Evolutionary conservation across 2,329 filamentous ascomycete genomes (phyloP).

Genomic region (Clonostachys chloroleuca): DNA sequence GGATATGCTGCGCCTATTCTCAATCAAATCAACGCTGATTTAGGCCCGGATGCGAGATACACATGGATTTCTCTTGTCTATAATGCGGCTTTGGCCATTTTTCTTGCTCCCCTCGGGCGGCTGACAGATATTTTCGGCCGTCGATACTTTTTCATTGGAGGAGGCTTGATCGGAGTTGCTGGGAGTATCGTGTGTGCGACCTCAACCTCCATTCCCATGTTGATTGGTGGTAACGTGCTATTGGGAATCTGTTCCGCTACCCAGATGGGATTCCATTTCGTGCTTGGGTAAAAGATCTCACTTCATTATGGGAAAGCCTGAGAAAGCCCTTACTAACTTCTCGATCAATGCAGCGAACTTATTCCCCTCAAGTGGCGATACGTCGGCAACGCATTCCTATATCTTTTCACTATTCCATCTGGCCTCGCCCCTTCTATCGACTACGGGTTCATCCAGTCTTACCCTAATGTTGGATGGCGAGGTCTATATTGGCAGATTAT

Average conservation of each 20-base stretch:
- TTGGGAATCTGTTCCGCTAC: constrained; percentile 7
- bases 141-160: constrained; percentile 23
- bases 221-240: constrained; percentile 9
- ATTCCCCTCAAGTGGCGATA: constrained; percentile 10
- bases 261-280: constrained; percentile 9
- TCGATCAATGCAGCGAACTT: constrained; percentile 4
- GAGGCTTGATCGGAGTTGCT: constrained; percentile 4
- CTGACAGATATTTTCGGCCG: constrained; percentile 29
- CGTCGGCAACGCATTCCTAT: constrained; percentile 4
- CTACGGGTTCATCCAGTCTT: constrained; percentile 6
- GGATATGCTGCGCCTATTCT: constrained; percentile 1
- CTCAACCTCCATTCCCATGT: constrained; percentile 3
- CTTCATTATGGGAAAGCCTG: too few species aligned
- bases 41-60: constrained; percentile 16
- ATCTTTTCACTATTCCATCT: constrained; percentile 7
- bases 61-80: constrained; percentile 6
- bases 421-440: constrained; percentile 8
- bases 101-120: constrained; percentile 12
- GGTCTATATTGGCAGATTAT: constrained; percentile 9
- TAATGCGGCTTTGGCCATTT: constrained; percentile 10
- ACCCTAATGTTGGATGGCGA: constrained; percentile 8
- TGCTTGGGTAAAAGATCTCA: constrained; percentile 2
- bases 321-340: too few species aligned
- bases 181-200: constrained; percentile 6
- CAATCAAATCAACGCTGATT: neutral